Evolutionary conservation across 2,329 filamentous ascomycete genomes (phyloP), one percentile per base, ranked within the genome.

Genomic region (Colletotrichum australisinense): DNA sequence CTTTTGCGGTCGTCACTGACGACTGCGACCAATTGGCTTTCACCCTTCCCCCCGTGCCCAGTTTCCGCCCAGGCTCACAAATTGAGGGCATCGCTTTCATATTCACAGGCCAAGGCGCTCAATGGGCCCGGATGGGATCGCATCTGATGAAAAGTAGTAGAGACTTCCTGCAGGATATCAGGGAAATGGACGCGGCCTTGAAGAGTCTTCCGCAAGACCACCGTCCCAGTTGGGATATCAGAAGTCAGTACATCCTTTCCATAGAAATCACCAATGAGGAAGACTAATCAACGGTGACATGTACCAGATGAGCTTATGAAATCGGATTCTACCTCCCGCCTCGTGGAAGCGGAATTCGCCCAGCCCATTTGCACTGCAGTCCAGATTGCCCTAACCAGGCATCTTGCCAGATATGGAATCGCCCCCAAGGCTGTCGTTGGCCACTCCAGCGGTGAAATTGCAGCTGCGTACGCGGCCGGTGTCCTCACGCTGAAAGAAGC

Each of bases 351-450:
- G 7, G 73, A 76, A 16, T 72, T 79, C 42, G 76, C 86, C 0
- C 88, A 90, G 74, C 86, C 89, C 0, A 76, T 89, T 1, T 89
- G 86, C 64, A 90, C 88, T 0, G 88, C 88, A 0, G 55, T 91
- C 0, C 89, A 91, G 74, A 81, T 91, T 2, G 88, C 80, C 0
- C 75, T 88, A 1, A 82, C 81, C 1, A 76, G 85, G 5, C 76
- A 84, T 0, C 76, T 85, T 2, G 69, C 78, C 0, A 77, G 73
- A 1, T 80, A 78, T 65, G 76, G 74, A 0, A 71, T 86, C 3
- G 57, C 57, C 0, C 81, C 83, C 0, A n/a, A 74, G 3, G 79
- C 78, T 0, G 81, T 84, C 1, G 74, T 81, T 1, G 83, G 84
- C 0, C 83, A 86, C 60, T 84, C 83, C 0, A 80, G 77, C 22